Evolutionary conservation across 768 basidiomycete genomes (phyloP).

Genomic region (Boletus speciosus): DNA sequence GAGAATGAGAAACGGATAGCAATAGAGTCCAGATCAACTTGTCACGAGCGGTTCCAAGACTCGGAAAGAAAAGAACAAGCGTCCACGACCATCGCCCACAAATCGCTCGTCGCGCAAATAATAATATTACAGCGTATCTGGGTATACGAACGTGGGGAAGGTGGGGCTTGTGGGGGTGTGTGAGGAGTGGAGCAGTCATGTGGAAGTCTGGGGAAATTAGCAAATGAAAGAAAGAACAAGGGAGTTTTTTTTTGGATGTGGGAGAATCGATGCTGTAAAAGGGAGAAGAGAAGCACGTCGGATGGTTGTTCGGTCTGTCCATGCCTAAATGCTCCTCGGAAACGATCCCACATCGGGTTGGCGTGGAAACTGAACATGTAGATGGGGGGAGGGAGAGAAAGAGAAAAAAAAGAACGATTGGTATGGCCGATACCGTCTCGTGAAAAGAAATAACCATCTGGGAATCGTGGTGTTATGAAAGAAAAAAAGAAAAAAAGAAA

Average conservation of each 20-base stretch:
- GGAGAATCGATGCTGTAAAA: background rate
- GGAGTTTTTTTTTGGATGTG: background rate
- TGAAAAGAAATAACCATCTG: constrained; percentile 1
- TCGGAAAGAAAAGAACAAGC: background rate
- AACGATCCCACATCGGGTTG: constrained; percentile 13
- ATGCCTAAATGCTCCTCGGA: constrained; percentile 7
- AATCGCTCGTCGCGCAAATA: constrained; percentile 10
- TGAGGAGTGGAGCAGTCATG: background rate
- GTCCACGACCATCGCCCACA: background rate
- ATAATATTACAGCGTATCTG: constrained; percentile 39
- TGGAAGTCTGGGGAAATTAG: background rate
- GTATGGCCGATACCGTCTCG: constrained; percentile 19
- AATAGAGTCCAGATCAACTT: background rate
- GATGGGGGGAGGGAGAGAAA: background rate
- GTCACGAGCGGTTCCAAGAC: background rate
- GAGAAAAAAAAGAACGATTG: constrained; percentile 8
- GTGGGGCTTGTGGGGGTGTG: background rate
- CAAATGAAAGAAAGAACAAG: constrained; percentile 12
- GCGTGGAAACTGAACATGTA: background rate
- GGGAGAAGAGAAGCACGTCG: background rate
- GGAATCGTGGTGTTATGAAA: background rate
- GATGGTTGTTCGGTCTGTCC: constrained; percentile 3
- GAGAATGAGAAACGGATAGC: background rate
- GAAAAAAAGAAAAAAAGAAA: background rate
- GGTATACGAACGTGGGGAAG: constrained; percentile 28